Evolutionary conservation across 108 stramenopile genomes (phyloP), one percentile per base, ranked within the genome.

Genomic region (Conticribra guillardii): DNA sequence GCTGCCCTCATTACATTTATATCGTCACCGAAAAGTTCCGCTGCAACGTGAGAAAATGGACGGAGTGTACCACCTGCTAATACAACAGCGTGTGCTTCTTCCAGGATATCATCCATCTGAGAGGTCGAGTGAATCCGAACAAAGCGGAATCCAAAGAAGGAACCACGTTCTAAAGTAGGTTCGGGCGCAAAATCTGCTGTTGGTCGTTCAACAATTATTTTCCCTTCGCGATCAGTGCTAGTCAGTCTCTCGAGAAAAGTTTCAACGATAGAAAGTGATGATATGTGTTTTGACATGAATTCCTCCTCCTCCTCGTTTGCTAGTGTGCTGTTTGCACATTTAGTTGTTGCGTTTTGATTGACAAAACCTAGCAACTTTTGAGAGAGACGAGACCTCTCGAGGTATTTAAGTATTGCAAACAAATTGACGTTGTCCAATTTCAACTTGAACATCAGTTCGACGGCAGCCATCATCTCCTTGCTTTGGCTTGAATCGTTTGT

Each of bases 41-140:
- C 81, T 21, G 91, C 92, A 27, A 99, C 80, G 49, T 91, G 90
- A 11, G 69, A 85, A 48, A 97, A 85, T 2, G 99, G 99, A 50
- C 89, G 90, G 54, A 99, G 84, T 26, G 99, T 99, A 41, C 99
- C 99, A 30, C 99, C 99, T 33, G 98, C 95, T 50, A 99, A 82
- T 14, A 97, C 87, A 5, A 99, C 81, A 11, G 97, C 92, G 72
- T 91, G 84, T 0, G 97, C 90, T 76, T 97, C 80, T 1, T 78
- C 60, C 19, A 96, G 65, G 27, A 99, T 80, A 71, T 89, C 74
- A 31, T 79, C 56, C 47, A 97, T 89, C 56, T 86, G 85, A 3
- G 80, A 75, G 17, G 95, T 82, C 11, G 98, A 96, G 65, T 98
- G 83, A 44, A 99, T 82, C 68, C 97, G 84, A 16, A 94, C 83